Base-by-base conservation (phyloP, 2,329 filamentous ascomycete genomes). In the Podosphaera aphanis region DNA sequence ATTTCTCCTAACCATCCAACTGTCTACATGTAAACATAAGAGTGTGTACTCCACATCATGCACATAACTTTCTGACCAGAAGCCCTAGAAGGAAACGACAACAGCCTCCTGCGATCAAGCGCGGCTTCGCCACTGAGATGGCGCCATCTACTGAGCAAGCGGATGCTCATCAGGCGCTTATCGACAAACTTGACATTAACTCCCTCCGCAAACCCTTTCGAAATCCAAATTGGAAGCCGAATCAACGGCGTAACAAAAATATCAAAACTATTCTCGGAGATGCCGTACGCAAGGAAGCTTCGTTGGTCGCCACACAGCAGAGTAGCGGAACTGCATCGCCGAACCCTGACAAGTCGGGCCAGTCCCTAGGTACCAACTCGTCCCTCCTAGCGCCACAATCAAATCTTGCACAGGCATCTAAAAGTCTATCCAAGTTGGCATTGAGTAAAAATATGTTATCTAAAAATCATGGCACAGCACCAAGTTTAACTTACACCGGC, bases 191-290 rank as follows among this genome's bases (percentile, higher is more conserved):
- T 58, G 90, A 98, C 67, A 84, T 94, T 57, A 79, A 90, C 61
- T 74, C 77, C 49, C 74, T 83, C 59, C 77, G 77, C 56, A 93
- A 92, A 65, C 80, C 77, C 57, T 98, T 94, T 69, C 86, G 88
- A 62, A 93, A 85, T 60, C 69, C 80, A 2, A 66, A 75, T 60
- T 98, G 90, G 90, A 85, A 83, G 59, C 84, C 90, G 15, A 84
- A 88, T 53, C 80, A 86, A 62, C 85, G 90, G 44, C 83, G 90
- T 63, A 98, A 98, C 73, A 98, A 98, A 69, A 95, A 93, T 63
- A 79, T 95, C 63, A 95, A 95, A 64, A 83, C 93, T 56, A 90
- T 98, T 50, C 71, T 98, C 49, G 81, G 84, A 49, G 90, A 98
- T 57, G 83, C 81, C 11, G 75, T 82, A 19, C 79, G 84, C 54